These are phyloP conservation scores for Sarcodon sp. DNA, from an alignment of 768 basidiomycete genomes.

Conservation along the genomic window DNA sequence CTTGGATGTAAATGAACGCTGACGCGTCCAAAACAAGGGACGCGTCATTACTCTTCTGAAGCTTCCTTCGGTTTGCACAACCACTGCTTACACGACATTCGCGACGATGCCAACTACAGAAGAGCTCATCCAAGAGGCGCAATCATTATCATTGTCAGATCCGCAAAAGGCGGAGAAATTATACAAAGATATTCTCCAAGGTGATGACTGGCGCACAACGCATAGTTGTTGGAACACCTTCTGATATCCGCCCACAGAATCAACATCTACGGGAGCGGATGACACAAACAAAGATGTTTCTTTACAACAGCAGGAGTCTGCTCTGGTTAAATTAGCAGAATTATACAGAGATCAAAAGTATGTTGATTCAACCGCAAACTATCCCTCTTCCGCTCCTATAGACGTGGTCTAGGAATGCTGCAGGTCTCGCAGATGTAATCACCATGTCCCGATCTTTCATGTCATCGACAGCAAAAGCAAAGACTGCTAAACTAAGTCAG, in stretches of 20 bases:
- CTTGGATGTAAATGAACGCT: background rate
- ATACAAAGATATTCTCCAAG: conserved; percentile 56
- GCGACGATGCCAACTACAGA: conserved; percentile 8
- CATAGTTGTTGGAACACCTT: background rate
- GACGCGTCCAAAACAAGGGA: conserved; percentile 10
- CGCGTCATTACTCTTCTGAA: conserved; percentile 13
- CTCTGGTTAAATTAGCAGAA: conserved; percentile 76
- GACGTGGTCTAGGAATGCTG: conserved; percentile 50
- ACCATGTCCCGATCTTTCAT: conserved; percentile 73
- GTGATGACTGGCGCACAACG: conserved; percentile 11
- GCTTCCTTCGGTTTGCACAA: background rate
- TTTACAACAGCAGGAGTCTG: conserved; percentile 72
- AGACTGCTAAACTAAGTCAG: conserved; percentile 91
- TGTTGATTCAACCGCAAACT: conserved; percentile 12
- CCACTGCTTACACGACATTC: background rate
- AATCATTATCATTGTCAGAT: conserved; percentile 27
- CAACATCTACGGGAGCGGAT: background rate
- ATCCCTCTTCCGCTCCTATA: background rate
- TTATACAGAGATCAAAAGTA: conserved; percentile 81
- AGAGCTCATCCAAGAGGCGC: conserved; percentile 45
- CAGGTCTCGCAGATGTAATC: conserved; percentile 78
- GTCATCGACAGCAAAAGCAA: conserved; percentile 92
- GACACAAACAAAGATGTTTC: conserved; percentile 36
- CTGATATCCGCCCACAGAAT: background rate
- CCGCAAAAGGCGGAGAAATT: conserved; percentile 56